Percentiles rank a stretch among this genome's conserved stretches.
phyloP scores from a whole-genome alignment of 140 eudicot species.

The Anethum foeniculum region DNA sequence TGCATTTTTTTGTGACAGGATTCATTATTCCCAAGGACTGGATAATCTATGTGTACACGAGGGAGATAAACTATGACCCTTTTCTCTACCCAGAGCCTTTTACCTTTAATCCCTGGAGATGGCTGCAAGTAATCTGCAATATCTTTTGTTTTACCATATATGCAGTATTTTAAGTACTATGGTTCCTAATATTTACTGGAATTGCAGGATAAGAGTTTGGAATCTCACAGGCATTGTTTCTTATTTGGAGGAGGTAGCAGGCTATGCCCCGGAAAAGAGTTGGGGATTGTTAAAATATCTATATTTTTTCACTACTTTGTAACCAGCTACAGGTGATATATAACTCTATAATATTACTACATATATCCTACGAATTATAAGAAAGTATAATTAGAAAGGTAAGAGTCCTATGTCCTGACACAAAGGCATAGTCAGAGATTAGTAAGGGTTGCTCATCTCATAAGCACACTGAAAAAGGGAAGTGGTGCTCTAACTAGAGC shows the following conservation, averaged over 20 bases:
- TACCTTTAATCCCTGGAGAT: constrained; percentile 59
- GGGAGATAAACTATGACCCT: constrained; percentile 53
- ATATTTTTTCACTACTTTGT: constrained; percentile 56
- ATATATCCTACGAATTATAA: neutral
- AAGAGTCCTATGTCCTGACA: neutral
- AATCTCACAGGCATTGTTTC: constrained; percentile 28
- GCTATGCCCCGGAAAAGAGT: constrained; percentile 54
- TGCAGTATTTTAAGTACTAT: neutral
- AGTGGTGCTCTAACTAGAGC: neutral
- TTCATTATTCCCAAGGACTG: constrained; percentile 49
- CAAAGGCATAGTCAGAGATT: neutral
- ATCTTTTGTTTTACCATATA: neutral
- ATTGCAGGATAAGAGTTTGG: constrained; percentile 41
- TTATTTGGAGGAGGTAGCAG: constrained; percentile 54
- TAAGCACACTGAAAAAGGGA: neutral
- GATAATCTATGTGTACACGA: constrained; percentile 56
- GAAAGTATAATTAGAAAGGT: neutral
- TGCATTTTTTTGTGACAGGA: constrained; percentile 22
- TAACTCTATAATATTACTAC: neutral
- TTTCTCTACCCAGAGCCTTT: constrained; percentile 46
- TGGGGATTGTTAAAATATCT: constrained; percentile 34
- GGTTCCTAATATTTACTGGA: neutral
- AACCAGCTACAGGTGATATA: constrained; percentile 42
- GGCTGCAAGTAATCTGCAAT: constrained; percentile 37
- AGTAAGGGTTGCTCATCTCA: neutral